Evolutionary conservation across 192 early-diverging fungal genomes (phyloP), one percentile per base, ranked within the genome.

Genomic region (Funneliformis mosseae): DNA sequence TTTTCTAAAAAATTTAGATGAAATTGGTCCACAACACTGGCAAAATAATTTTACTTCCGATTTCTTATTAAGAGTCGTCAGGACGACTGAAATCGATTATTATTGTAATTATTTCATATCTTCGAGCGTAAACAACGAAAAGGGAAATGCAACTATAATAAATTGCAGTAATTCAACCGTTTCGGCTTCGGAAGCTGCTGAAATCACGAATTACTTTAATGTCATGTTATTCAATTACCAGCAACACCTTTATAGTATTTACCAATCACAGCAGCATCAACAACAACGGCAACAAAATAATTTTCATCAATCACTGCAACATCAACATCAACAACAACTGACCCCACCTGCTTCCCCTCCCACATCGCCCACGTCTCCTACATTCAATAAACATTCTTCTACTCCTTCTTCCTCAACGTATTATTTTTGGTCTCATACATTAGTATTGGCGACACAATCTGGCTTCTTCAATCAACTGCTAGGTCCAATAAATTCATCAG

Each of bases 391-490:
- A 12, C 5, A 14, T 27, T 33, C 42, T 33, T 55, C 16, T 11
- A 55, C 72, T 8, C 46, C 25, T 11, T 60, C 55, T 60, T 18
- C 74, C 6, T 55, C 74, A 27, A 23, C 23, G 8, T 50, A 75
- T 41, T 60, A 60, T 27, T 75, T 75, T 27, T 55, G 33, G 25
- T 25, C 27, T 8, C 74, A 75, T 38, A 77, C 60, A 0, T 64
- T 77, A 25, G 63, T 77, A 23, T 18, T 77, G 2, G 76, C 76
- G 8, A 64, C 76, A 4, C 76, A 77, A 46, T 64, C 61, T 0
- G 76, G 76, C 8, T 77, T 43, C 23, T 77, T 77, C 45, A 77
- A 77, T 66, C 76, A 66, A 45, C 16, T 77, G 8, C 38, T 77
- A 41, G 76, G 76, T 18, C 76, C 76, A 10, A 77, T 77, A 42